These are phyloP conservation scores for Apiospora phragmitis DNA, from an alignment of 2,329 filamentous ascomycete species.

Conservation along the genomic window DNA sequence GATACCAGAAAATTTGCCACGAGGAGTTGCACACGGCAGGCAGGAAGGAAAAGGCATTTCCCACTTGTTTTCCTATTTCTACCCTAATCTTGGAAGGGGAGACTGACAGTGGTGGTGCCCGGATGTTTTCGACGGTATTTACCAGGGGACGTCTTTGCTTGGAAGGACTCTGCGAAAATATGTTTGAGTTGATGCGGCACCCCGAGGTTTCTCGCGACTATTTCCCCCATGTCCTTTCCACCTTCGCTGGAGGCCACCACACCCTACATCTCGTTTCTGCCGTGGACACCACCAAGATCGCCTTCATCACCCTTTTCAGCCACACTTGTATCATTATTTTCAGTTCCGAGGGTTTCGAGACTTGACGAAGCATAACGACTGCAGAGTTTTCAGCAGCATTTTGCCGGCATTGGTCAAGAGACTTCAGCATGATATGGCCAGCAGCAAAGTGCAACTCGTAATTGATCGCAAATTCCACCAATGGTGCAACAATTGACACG, in stretches of 20 bases:
- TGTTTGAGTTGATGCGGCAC: slow-evolving; percentile 6
- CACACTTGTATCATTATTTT: slow-evolving; percentile 39
- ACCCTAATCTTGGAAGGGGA: slow-evolving; percentile 17
- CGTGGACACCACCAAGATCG: slow-evolving; percentile 30
- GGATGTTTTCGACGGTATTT: slow-evolving; percentile 5
- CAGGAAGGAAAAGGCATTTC: slow-evolving; percentile 35
- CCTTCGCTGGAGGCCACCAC: slow-evolving; percentile 26
- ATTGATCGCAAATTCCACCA: slow-evolving; percentile 38
- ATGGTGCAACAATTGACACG: slow-evolving; percentile 32
- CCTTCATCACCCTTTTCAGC: slow-evolving; percentile 28
- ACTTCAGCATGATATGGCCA: slow-evolving; percentile 33
- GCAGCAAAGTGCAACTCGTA: slow-evolving; percentile 38
- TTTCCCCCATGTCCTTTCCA: slow-evolving; percentile 4
- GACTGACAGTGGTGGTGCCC: slow-evolving; percentile 1
- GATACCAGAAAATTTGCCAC: slow-evolving; percentile 32
- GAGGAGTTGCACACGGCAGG: slow-evolving; percentile 35
- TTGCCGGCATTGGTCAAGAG: slow-evolving; percentile 35
- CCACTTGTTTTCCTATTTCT: slow-evolving; percentile 27
- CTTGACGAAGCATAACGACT: slow-evolving; percentile 36
- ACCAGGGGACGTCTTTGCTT: slow-evolving; percentile 16
- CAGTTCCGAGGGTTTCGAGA: slow-evolving; percentile 32
- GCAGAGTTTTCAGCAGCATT: slow-evolving; percentile 28
- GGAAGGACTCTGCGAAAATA: slow-evolving; percentile 15
- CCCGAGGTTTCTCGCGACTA: slow-evolving; percentile 8
- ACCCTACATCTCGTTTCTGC: slow-evolving; percentile 23